Evolutionary conservation across 177 flowering plant genomes (phyloP).

Genomic region (Vitis hybrid): DNA sequence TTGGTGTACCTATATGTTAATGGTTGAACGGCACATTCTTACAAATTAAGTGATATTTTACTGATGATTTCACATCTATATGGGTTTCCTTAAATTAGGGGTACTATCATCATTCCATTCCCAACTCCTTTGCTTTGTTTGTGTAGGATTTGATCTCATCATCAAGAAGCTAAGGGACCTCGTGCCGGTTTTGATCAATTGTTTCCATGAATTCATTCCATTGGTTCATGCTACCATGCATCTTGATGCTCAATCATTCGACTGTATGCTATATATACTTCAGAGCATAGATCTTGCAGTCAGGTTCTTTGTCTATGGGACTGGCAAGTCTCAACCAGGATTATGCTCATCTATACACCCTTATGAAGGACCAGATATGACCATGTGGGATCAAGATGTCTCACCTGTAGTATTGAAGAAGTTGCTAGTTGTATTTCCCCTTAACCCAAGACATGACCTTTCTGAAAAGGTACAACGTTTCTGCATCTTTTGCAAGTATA

Average conservation of each 20-base stretch:
- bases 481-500: neutral
- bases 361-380: conserved; percentile 19
- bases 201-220: conserved; percentile 64
- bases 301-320: conserved; percentile 34
- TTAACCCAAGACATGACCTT: conserved; percentile 30
- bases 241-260: conserved; percentile 58
- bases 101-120: no score
- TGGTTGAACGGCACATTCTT: no score
- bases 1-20: no score
- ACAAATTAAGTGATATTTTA: no score
- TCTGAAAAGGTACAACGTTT: conserved; percentile 57
- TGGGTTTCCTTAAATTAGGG: no score
- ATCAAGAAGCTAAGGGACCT: conserved; percentile 50
- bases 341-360: conserved; percentile 14
- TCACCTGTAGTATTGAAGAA: conserved; percentile 44
- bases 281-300: conserved; percentile 65
- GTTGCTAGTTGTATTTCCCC: conserved; percentile 65
- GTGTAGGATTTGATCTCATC: conserved; percentile 42
- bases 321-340: conserved; percentile 13
- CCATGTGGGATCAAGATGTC: conserved; percentile 25
- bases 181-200: conserved; percentile 59
- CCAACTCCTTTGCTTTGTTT: conserved; percentile 6
- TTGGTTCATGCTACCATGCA: conserved; percentile 28
- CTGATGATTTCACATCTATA: no score
- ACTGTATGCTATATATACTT: conserved; percentile 66